phyloP scores from a whole-genome alignment of 441 rosid genomes.

The Croton laevigatus region DNA sequence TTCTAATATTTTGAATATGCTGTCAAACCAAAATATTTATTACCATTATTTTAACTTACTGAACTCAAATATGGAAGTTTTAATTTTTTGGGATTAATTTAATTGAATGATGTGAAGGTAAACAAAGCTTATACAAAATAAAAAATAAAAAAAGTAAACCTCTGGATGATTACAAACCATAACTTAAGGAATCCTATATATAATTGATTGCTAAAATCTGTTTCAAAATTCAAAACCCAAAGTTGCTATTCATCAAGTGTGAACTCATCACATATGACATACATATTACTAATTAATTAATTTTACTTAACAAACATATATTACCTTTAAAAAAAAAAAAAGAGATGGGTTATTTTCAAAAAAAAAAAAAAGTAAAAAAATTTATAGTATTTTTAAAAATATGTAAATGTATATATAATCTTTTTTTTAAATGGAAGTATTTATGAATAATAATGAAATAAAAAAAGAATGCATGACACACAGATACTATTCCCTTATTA shows the following conservation, averaged over 20 bases:
- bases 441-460: background rate
- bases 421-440: too few species aligned
- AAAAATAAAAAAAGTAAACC: background rate
- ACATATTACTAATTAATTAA: too few species aligned
- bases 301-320: background rate
- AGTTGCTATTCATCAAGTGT: background rate
- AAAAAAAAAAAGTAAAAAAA: too few species aligned
- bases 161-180: background rate
- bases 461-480: constrained; percentile 13
- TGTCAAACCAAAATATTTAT: background rate
- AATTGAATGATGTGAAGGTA: too few species aligned
- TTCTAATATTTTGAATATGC: background rate
- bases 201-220: background rate
- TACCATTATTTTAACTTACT: too few species aligned
- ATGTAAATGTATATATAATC: too few species aligned
- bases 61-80: too few species aligned
- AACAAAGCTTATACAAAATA: too few species aligned
- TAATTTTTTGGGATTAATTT: too few species aligned
- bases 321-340: background rate
- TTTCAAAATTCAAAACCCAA: constrained; percentile 6
- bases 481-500: constrained; percentile 2
- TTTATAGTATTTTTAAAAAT: too few species aligned
- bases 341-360: too few species aligned
- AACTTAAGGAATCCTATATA: background rate
- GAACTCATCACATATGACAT: background rate